These are phyloP conservation scores for Trichoderma sp. DNA, from an alignment of 2,329 filamentous ascomycete species.

Conservation along the genomic window DNA sequence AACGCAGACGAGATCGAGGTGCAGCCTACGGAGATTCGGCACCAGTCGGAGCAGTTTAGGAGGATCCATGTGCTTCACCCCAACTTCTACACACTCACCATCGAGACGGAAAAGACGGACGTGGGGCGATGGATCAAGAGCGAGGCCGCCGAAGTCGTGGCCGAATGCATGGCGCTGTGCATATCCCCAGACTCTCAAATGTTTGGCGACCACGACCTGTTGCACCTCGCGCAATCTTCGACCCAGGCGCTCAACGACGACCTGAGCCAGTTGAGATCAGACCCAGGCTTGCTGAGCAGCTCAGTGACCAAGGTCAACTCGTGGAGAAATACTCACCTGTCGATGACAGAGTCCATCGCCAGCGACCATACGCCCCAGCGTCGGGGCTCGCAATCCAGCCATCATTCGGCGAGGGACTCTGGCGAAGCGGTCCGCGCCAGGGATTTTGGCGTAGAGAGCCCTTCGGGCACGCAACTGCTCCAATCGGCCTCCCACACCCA, in stretches of 20 bases:
- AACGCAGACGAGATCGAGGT: conserved; percentile 75
- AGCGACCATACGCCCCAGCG: conserved; percentile 46
- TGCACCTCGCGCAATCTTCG: conserved; percentile 32
- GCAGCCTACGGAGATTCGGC: conserved; percentile 74
- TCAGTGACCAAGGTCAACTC: conserved; percentile 46
- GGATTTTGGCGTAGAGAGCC: conserved; percentile 55
- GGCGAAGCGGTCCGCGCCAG: conserved; percentile 42
- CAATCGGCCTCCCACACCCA: conserved; percentile 57
- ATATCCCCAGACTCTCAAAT: conserved; percentile 36
- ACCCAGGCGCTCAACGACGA: conserved; percentile 37
- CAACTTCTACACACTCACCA: conserved; percentile 79
- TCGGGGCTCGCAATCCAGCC: conserved; percentile 53
- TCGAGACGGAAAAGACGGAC: conserved; percentile 78
- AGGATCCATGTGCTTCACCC: conserved; percentile 75
- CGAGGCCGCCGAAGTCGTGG: conserved; percentile 77
- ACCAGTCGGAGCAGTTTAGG: conserved; percentile 73
- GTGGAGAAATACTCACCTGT: conserved; percentile 59
- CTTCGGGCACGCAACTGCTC: conserved; percentile 57
- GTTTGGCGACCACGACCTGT: conserved; percentile 34
- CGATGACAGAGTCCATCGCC: conserved; percentile 49
- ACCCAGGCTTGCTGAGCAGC: conserved; percentile 47
- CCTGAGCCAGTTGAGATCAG: conserved; percentile 40
- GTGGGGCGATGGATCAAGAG: conserved; percentile 77
- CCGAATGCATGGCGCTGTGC: conserved; percentile 75
- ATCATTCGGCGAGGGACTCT: conserved; percentile 53